Base-by-base conservation (phyloP, 176 grass and related monocot genomes). In the Oryza officinalis region DNA sequence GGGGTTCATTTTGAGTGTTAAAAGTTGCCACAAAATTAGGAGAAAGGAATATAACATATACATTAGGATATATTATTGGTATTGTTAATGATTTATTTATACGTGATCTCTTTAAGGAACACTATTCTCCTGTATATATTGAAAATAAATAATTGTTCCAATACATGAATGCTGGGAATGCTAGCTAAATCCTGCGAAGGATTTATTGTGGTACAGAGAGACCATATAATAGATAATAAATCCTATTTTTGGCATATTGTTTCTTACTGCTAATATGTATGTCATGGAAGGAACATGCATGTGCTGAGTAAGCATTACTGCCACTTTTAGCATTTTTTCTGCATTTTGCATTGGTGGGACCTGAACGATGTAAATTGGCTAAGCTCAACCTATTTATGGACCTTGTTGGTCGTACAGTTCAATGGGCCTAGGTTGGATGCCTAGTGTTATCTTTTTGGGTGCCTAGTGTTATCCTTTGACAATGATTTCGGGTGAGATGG, bases 41-140 rank as follows among this genome's bases (percentile, higher is more conserved):
- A 8, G 13, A 7, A 70, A 71, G n/a, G 37, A 64, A 65, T 83
- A 70, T 87, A 28, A 67, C 37, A 61, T 33, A 50, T 72, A 18
- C 45, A 74, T 60, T 74, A 0, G 41, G 69, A 13, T 45, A 35
- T 4, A 5, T 13, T 1, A 69, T 1, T 68, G 28, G 10, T 69
- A 18, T 69, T 12, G 45, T 1, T 52, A 37, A 54, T 12, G 3
- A 52, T 33, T 26, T 32, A 14, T 5, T n/a, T 35, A 35, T 35
- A 35, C 2, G 12, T 15, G 22, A 74, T 47, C 8, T 46, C 0
- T 27, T 22, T 65, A 1, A 15, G 45, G 45, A 47, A 47, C 13
- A 47, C 45, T 47, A 47, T 47, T 47, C 45, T 47, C 45, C 45
- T 47, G 0, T 13, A 47, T 47, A 47, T 47, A 47, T 47, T 47